Base-by-base conservation (phyloP, 129 eudicot species). In the Heracleum sosnowskyi region DNA sequence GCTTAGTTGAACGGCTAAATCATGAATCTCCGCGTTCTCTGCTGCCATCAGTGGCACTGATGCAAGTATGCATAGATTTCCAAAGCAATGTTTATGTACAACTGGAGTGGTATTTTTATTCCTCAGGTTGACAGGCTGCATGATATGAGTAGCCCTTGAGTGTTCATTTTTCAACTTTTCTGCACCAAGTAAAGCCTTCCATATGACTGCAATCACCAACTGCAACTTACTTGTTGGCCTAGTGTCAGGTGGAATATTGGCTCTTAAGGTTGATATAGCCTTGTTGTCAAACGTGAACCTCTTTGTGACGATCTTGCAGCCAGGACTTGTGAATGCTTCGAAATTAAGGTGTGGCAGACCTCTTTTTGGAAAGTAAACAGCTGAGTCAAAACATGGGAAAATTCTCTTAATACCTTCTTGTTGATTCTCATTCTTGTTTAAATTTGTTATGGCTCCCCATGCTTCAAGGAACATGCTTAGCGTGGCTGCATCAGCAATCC, bases 401-500 rank as follows among this genome's bases (percentile, higher is more conserved):
- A 26, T 42, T 74, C 44, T 31, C 20, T 72, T 10, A 18, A n/a
- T 13, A 4, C 10, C 17, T 22, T 44, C 20, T 42, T 44, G 13
- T 28, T 73, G 40, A 29, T 73, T 26, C 1, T 39, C 3, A 15
- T 26, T 41, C 7, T 41, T 0, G 36, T 26, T 44, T 7, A 35
- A 2, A 47, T 81, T 29, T 29, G 90, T 83, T 13, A 60, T 16
- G 34, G 79, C 12, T 22, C 86, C 81, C 90, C 90, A 87, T 4
- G 18, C 79, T 73, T 74, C 22, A 12, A 87, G 69, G 24, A 84
- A 84, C 28, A 31, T 77, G 80, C 71, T 55, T 15, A 77, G 39
- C 20, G 79, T 78, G 72, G 79, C 41, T 76, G 77, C 80, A 75
- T 87, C 90, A 0, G 81, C 70, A 41, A 84, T 44, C 83, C 84